A percentile compares a stretch with the other conserved stretches of the same genome.
phyloP scores from a whole-genome alignment of 306 rosid genomes.

The Begonia loranthoides region DNA sequence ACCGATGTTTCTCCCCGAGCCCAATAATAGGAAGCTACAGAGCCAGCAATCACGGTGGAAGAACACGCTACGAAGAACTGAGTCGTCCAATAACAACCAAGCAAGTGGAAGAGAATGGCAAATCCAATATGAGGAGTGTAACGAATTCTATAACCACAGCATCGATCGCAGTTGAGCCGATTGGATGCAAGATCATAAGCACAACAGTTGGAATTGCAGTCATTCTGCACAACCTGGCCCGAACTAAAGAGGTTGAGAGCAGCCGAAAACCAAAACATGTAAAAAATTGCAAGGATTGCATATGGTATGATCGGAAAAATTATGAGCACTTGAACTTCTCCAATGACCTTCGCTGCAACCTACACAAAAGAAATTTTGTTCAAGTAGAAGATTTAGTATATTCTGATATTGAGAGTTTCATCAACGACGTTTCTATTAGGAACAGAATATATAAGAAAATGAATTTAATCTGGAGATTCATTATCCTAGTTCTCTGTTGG shows the following conservation, averaged over 20 bases:
- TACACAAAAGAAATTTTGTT: conserved; percentile 17
- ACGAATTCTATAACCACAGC: conserved; percentile 74
- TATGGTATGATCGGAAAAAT: conserved; percentile 73
- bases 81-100: conserved; percentile 93
- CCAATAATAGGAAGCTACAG: conserved; percentile 95
- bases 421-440: neutral
- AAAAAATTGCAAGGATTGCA: conserved; percentile 71
- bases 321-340: conserved; percentile 85
- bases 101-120: conserved; percentile 82
- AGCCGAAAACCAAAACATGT: conserved; percentile 84
- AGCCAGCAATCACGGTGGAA: conserved; percentile 83
- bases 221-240: conserved; percentile 69
- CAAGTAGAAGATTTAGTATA: neutral
- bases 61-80: conserved; percentile 84
- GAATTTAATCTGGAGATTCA: neutral
- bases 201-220: conserved; percentile 72
- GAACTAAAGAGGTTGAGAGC: conserved; percentile 84
- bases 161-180: conserved; percentile 56
- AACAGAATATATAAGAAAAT: neutral
- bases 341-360: conserved; percentile 95
- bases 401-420: neutral
- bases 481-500: too few species aligned
- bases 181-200: conserved; percentile 53
- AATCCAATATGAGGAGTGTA: conserved; percentile 77
- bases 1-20: conserved; percentile 77